Conservation (phyloP, 140 eudicot genomes). For the Flaveria floridana region DNA sequence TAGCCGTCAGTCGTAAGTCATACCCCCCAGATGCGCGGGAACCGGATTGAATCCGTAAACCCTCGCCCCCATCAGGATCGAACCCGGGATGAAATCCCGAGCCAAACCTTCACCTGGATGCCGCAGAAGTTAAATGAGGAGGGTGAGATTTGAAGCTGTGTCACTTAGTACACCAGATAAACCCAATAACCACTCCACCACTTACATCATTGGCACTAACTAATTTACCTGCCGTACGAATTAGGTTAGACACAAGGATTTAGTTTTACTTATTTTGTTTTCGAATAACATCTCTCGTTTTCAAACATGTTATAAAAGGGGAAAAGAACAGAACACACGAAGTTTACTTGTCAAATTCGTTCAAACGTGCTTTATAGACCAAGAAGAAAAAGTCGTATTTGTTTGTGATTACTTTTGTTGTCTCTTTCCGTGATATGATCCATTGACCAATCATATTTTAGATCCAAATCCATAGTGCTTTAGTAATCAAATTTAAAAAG, state of each 20-base stretch:
- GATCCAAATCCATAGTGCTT: neutral
- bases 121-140: too few relatives aligned
- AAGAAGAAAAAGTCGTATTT: constrained; percentile 12
- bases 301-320: neutral
- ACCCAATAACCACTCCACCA: too few relatives aligned
- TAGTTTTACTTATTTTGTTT: neutral
- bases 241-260: neutral
- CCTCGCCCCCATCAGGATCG: too few relatives aligned
- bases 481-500: neutral
- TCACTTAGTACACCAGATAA: too few relatives aligned
- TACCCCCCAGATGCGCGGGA: too few relatives aligned
- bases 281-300: neutral
- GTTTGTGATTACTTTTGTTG: neutral
- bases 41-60: too few relatives aligned
- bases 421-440: neutral
- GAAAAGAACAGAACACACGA: neutral
- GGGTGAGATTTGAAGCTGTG: too few relatives aligned
- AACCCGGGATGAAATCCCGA: too few relatives aligned
- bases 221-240: too few relatives aligned
- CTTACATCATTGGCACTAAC: too few relatives aligned
- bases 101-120: too few relatives aligned
- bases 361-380: constrained; percentile 16
- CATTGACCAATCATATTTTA: neutral
- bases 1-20: too few relatives aligned
- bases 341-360: neutral